A percentile compares a stretch with the other conserved stretches of the same genome.
Conservation (phyloP, 23 red algal species). For the Agarophyton chilense region DNA sequence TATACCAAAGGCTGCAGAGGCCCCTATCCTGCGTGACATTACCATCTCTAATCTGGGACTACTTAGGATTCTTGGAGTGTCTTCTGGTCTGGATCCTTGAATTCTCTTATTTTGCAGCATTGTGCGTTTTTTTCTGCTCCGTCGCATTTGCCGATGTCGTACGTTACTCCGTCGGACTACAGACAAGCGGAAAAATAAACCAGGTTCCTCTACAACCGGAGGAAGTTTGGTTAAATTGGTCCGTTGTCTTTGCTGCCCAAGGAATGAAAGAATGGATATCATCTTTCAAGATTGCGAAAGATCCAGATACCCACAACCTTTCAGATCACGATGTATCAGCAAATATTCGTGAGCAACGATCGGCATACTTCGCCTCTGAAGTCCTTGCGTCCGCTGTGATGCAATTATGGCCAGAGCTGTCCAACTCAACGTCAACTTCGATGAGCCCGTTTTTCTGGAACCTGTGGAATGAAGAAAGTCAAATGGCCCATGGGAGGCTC, state of each 20-base stretch:
- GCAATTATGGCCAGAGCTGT: slow-evolving; percentile 20
- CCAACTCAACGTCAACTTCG: not conserved
- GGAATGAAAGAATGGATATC: slow-evolving; percentile 24
- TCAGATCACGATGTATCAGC: not conserved
- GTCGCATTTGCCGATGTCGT: not conserved
- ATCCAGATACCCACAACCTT: not conserved
- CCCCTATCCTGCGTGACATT: slow-evolving; percentile 1
- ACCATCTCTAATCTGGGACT: not conserved
- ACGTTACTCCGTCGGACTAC: not conserved
- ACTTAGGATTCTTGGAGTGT: not conserved
- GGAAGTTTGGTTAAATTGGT: slow-evolving; percentile 56
- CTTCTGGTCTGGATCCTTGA: not conserved
- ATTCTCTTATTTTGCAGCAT: not conserved
- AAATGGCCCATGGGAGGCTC: not conserved
- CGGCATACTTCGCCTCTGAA: slow-evolving; percentile 3
- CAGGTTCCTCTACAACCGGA: slow-evolving; percentile 16
- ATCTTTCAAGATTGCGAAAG: not conserved
- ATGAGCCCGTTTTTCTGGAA: slow-evolving; percentile 37
- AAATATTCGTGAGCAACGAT: not conserved
- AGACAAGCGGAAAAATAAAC: not conserved
- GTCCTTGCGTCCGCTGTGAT: slow-evolving; percentile 34
- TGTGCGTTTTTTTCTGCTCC: not conserved
- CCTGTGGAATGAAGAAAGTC: not conserved
- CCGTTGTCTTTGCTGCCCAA: slow-evolving; percentile 51
- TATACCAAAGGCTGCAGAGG: not conserved